Evolutionary conservation across 768 basidiomycete genomes (phyloP), one percentile per base, ranked within the genome.

Genomic region (Chalciporus sphaerocephalus): DNA sequence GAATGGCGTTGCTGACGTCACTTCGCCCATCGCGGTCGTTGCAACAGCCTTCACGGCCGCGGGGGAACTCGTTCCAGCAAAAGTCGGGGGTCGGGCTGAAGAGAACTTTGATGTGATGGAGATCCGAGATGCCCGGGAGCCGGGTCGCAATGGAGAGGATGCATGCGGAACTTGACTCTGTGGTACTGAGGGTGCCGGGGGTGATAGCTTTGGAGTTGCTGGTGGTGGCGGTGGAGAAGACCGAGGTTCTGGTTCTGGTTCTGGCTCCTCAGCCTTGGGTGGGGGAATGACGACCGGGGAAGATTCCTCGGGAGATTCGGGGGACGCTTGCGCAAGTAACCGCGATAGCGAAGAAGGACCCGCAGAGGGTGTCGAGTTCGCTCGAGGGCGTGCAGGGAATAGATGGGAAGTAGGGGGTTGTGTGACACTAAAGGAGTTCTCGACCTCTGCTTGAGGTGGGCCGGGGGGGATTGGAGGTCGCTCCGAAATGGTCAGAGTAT

Each of bases 321-420:
- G 59, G 16, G 73, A 66, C 4, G 88, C 89, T 55, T 91, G 88
- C 0, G 88, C 88, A 18, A 91, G 70, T 4, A 92, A 69, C 21
- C 86, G 79, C 12, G 88, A 90, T 48, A 92, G 70, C 3, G 87
- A 89, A 6, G 88, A 90, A 1, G 84, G 87, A 10, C 87, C 83
- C 5, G 80, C 82, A 11, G 74, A 70, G 5, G 84, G 82, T 7
- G 83, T 81, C 12, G 85, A 84, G 52, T 78, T 82, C 16, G 84
- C 70, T 34, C 87, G 76, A 5, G 75, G 67, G 10, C 86, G 80
- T 15, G 71, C 64, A 10, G 82, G 79, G 56, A 87, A 85, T 34
- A 85, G 69, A 48, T 78, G 83, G 2, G 83, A 81, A 22, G 78
- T 84, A n/a, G 82, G 76, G 12, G 83, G 73, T 44, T 79, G 78